Base-by-base conservation (phyloP, 306 rosid species). In the Cucurbita pepo region DNA sequence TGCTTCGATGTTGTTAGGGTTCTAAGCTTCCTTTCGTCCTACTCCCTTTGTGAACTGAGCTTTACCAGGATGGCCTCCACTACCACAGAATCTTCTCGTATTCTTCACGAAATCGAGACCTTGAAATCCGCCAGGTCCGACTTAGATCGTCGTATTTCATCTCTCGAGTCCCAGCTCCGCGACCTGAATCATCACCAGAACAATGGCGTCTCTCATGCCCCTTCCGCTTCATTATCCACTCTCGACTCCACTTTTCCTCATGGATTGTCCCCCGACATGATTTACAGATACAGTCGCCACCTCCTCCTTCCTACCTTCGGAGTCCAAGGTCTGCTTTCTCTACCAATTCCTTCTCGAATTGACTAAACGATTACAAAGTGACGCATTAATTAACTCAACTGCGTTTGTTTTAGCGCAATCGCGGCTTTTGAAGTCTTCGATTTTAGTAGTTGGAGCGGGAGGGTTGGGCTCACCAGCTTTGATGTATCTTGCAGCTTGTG, bases 391-490 rank as follows among this genome's bases (percentile, higher is more conserved):
- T 30, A 30, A 30, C 3, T 30, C 3, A 30, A 30, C 34, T 30
- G 34, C 3, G 34, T 30, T 30, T 50, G 45, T 72, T 52, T 84
- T 79, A 91, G 97, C 80, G 65, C 99, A 94, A 75, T 88, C 85
- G 58, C 89, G 81, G 83, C 85, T 94, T 10, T 78, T 86, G 60
- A 94, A 88, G 71, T 83, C 99, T 3, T 91, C 95, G 59, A 82
- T 94, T 74, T 84, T 91, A 66, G 97, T 94, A 44, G 89, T 91
- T 73, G 99, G 99, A 77, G 98, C 97, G 38, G 98, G 98, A 48
- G 98, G 98, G 41, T 83, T 93, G 80, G 97, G 98, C 70, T 92
- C 98, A 40, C 94, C 97, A 11, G 98, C 97, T 3, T 82, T 93
- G 77, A 78, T 93, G 56, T 90, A 93, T 83, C 89, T 93, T 55